Percentiles rank a stretch among this genome's conserved stretches.
phyloP scores from a whole-genome alignment of 2,329 filamentous ascomycete genomes.

The Fusarium zealandicum region DNA sequence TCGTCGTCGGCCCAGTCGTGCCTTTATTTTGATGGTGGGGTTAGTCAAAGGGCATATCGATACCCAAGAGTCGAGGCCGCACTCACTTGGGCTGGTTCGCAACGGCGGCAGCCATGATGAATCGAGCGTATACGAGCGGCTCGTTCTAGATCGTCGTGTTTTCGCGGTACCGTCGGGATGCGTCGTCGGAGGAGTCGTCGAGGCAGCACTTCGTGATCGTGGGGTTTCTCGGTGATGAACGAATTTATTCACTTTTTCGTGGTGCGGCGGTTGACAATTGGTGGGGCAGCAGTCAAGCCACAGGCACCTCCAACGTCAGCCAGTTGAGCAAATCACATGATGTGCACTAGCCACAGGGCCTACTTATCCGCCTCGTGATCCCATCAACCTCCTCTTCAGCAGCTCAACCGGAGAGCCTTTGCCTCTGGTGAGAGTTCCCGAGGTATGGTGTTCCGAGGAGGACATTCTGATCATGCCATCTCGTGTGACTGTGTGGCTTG shows the following conservation, averaged over 20 bases:
- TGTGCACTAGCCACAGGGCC: conserved; percentile 32
- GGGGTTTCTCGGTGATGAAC: conserved; percentile 48
- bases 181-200: conserved; percentile 34
- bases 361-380: conserved; percentile 6
- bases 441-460: background rate
- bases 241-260: conserved; percentile 54
- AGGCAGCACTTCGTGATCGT: conserved; percentile 45
- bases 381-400: background rate
- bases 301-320: conserved; percentile 25
- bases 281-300: conserved; percentile 47
- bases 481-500: background rate
- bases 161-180: conserved; percentile 31
- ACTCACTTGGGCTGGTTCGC: conserved; percentile 53
- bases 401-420: background rate
- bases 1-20: conserved; percentile 97
- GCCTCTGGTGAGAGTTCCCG: background rate
- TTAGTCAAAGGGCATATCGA: conserved; percentile 43
- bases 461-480: conserved; percentile 13
- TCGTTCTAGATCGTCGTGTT: conserved; percentile 19
- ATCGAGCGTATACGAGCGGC: conserved; percentile 28
- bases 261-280: conserved; percentile 46
- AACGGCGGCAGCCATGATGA: conserved; percentile 51
- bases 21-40: conserved; percentile 54
- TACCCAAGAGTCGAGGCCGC: conserved; percentile 22
- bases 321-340: conserved; percentile 41